Evolutionary conservation across 768 basidiomycete species (phyloP).

Genomic region (Pholiota microspora): DNA sequence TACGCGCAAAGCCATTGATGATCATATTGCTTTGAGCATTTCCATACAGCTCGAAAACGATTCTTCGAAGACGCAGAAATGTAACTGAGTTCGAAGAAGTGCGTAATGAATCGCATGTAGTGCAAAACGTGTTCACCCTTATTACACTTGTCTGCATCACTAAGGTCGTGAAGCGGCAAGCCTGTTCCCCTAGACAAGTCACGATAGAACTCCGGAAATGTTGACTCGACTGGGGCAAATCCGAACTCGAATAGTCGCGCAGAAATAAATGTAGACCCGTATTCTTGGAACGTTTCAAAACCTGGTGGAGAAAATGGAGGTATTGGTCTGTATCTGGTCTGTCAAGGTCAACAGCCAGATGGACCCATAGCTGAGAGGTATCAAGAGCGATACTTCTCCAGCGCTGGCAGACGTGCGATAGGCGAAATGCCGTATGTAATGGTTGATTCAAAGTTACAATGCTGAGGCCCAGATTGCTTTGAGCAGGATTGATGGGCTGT

Average conservation of each 20-base stretch:
- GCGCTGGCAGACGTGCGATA: slow-evolving; percentile 4
- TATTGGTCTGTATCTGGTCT: background rate
- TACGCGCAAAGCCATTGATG: background rate
- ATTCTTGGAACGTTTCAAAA: background rate
- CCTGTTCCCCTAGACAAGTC: background rate
- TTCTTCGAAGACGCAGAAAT: background rate
- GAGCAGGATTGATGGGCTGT: background rate
- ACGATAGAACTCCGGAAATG: background rate
- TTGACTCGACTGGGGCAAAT: no score
- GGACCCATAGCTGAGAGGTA: slow-evolving; percentile 2
- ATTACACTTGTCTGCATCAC: background rate
- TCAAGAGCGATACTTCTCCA: slow-evolving; percentile 3
- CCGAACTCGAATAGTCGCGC: background rate
- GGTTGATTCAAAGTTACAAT: background rate
- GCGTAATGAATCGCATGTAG: background rate
- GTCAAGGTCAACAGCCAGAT: background rate
- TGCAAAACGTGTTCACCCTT: background rate
- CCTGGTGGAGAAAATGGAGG: background rate
- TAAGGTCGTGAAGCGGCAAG: background rate
- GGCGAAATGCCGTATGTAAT: background rate
- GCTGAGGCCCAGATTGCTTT: background rate
- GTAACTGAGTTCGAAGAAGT: background rate
- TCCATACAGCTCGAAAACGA: background rate
- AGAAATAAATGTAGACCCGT: background rate
- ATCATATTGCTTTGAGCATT: background rate